Evolutionary conservation across 2,329 filamentous ascomycete genomes (phyloP).

Genomic region (Hypoxylon sp.): DNA sequence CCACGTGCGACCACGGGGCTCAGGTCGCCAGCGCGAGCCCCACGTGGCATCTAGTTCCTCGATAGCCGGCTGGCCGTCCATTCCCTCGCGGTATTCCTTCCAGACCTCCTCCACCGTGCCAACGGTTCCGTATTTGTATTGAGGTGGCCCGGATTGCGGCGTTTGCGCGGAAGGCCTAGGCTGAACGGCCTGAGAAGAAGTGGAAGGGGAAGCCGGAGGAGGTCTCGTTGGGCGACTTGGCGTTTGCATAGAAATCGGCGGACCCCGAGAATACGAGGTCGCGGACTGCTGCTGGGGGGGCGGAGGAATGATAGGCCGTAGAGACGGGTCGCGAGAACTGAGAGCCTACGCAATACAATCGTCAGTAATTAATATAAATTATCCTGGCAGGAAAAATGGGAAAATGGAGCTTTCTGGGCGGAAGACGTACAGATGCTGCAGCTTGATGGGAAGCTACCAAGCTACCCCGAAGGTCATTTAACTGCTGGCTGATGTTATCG

Average conservation of each 20-base stretch:
- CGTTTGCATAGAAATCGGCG: conserved; percentile 49
- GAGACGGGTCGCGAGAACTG: conserved; percentile 44
- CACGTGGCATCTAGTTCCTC: conserved; percentile 56
- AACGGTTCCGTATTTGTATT: conserved; percentile 56
- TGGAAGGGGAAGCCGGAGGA: conserved; percentile 51
- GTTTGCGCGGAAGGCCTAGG: conserved; percentile 50
- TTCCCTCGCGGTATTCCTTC: conserved; percentile 57
- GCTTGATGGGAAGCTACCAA: conserved; percentile 54
- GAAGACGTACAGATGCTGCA: conserved; percentile 53
- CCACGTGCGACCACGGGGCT: conserved; percentile 57
- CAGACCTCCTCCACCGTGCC: conserved; percentile 57
- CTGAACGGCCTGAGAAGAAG: conserved; percentile 46
- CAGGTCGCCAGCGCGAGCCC: conserved; percentile 58
- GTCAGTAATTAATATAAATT: conserved; percentile 38
- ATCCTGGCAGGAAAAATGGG: conserved; percentile 2
- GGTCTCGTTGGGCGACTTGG: conserved; percentile 50
- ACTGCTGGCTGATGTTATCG: conserved; percentile 54
- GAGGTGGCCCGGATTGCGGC: conserved; percentile 53
- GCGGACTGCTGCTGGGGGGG: conserved; percentile 48
- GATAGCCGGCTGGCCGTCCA: conserved; percentile 57
- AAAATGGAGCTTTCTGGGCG: conserved; percentile 1
- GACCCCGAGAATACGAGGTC: conserved; percentile 47
- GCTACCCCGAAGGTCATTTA: conserved; percentile 55
- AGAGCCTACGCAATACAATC: conserved; percentile 45
- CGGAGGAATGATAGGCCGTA: conserved; percentile 48